Evolutionary conservation across 768 basidiomycete genomes (phyloP), one percentile per base, ranked within the genome.

Genomic region (Strobilomyces confusus): DNA sequence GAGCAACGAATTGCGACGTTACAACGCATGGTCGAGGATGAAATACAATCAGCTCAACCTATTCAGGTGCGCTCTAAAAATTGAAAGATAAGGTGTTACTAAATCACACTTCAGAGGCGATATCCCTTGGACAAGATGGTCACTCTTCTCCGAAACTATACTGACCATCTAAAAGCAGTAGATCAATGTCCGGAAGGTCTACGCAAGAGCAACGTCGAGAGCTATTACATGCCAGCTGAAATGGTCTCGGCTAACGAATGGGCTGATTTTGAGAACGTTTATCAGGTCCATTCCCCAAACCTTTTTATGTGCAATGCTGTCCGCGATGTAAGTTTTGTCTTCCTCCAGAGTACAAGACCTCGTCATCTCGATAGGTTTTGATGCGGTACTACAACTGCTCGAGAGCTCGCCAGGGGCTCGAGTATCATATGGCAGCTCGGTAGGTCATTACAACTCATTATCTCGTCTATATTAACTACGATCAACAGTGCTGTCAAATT

Each of bases 401-500:
- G 34, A 79, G 84, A 43, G 80, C 84, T 23, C 78, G 90, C 38
- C 78, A 81, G 59, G 87, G 89, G 19, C 81, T 89, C 48, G 92
- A 94, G 67, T 95, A 94, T 64, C 88, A 92, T 63, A 82, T 94
- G 79, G 89, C 93, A 9, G 83, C 89, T 13, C 82, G 86, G 87
- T 89, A 68, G 60, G 81, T 63, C 26, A 43, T 4, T 12, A n/a
- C 38, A 51, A 48, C 9, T 36, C 19, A 19, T 23, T 49, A 14
- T 51, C 22, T 52, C 55, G 44, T 45, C 19, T 38, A 44, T 55
- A 29, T 58, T 58, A 23, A 55, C 45, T 37, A 26, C 23, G 46
- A 23, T 38, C 25, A 37, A 46, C 49, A 90, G 87, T 34, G 89
- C 89, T 44, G 85, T 93, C 43, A 89, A 90, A 67, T 92, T 90